phyloP scores from a whole-genome alignment of 805 yeast species.

The Yarrowia divulgata region DNA sequence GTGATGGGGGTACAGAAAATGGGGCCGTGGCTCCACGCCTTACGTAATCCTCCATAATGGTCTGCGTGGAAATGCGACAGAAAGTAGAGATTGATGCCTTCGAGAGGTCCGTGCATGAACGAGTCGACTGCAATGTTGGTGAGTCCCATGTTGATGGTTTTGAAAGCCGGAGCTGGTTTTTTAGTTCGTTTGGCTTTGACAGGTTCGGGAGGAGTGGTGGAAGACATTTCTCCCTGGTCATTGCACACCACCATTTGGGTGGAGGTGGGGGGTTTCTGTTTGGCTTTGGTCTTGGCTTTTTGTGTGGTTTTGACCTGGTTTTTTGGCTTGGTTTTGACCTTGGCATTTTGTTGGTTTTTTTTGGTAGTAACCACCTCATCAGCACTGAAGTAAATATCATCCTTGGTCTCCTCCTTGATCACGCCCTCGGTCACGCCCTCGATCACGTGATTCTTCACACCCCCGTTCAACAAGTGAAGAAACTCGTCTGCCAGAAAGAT shows the following conservation, averaged over 20 bases:
- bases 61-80: slow-evolving; percentile 85
- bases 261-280: not conserved
- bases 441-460: not conserved
- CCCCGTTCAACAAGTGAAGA: slow-evolving; percentile 8
- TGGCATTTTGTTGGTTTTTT: too few relatives aligned
- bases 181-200: slow-evolving; percentile 5
- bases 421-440: too few relatives aligned
- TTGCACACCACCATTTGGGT: slow-evolving; percentile 1
- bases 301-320: not conserved
- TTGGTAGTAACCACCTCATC: not conserved
- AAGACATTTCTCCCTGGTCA: not conserved
- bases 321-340: not conserved
- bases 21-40: slow-evolving; percentile 74
- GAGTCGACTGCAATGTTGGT: slow-evolving; percentile 52
- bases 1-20: slow-evolving; percentile 81
- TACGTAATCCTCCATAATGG: slow-evolving; percentile 87
- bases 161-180: slow-evolving; percentile 48
- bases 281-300: not conserved
- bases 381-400: not conserved
- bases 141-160: slow-evolving; percentile 47
- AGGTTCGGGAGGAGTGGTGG: not conserved
- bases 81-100: slow-evolving; percentile 48
- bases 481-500: slow-evolving; percentile 25
- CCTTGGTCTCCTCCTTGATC: too few relatives aligned
- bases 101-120: slow-evolving; percentile 50